These are phyloP conservation scores for Rhizopogon vulgaris DNA, from an alignment of 768 basidiomycete genomes.

Conservation along the genomic window DNA sequence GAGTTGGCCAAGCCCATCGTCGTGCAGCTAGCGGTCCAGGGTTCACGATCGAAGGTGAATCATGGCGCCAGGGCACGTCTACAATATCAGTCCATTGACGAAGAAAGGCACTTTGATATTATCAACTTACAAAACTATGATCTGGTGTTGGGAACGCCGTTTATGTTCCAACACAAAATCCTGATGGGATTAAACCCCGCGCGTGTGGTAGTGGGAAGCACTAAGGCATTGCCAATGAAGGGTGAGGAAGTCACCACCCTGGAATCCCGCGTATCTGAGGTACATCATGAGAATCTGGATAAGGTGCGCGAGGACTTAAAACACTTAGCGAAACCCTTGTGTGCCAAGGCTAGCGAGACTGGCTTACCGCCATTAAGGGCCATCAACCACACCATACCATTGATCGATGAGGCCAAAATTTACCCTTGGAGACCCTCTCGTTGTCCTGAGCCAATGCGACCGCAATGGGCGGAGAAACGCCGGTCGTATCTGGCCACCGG, in stretches of 20 bases:
- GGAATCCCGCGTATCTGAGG: no score
- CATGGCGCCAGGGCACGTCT: slow-evolving; percentile 6
- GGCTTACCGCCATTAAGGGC: neutral
- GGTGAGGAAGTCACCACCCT: no score
- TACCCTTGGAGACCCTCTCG: slow-evolving; percentile 18
- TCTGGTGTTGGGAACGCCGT: slow-evolving; percentile 30
- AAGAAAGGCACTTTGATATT: slow-evolving; percentile 25
- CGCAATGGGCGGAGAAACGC: slow-evolving; percentile 4
- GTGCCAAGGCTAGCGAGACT: no score
- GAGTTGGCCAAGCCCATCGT: slow-evolving; percentile 15
- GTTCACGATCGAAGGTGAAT: slow-evolving; percentile 23
- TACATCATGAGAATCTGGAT: no score
- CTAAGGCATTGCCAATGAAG: slow-evolving; percentile 16
- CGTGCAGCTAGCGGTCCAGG: slow-evolving; percentile 24
- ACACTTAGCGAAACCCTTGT: no score
- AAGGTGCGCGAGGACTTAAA: no score
- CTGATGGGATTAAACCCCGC: no score
- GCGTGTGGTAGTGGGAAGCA: no score
- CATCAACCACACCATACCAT: slow-evolving; percentile 24
- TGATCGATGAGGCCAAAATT: slow-evolving; percentile 16
- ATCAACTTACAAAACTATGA: slow-evolving; percentile 34
- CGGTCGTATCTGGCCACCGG: slow-evolving; percentile 24
- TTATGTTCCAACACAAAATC: no score
- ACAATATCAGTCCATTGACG: slow-evolving; percentile 1
- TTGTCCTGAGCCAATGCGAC: slow-evolving; percentile 15